These are phyloP conservation scores for Lolium perenne DNA, from an alignment of 176 grass and related monocot genomes.

Conservation along the genomic window DNA sequence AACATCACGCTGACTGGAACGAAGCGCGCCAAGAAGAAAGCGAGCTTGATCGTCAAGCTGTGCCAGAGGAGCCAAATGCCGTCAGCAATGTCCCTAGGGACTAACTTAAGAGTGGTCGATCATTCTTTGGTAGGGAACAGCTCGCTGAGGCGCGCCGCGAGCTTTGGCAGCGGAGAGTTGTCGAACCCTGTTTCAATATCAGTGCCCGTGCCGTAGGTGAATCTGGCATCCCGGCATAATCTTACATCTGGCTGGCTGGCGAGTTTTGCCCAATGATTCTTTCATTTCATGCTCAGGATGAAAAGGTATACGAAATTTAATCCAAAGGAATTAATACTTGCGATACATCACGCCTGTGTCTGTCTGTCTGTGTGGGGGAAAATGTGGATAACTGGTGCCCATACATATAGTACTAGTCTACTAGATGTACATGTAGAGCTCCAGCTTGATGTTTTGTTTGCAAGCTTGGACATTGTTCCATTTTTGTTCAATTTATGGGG, in stretches of 20 bases:
- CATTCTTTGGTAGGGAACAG: conserved; percentile 62
- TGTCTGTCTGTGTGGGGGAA: background rate
- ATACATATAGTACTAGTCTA: conserved; percentile 31
- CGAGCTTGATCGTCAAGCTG: conserved; percentile 75
- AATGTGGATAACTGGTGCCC: conserved; percentile 59
- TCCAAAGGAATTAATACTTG: conserved; percentile 54
- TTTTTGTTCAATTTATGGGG: conserved; percentile 31
- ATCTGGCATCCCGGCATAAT: conserved; percentile 32
- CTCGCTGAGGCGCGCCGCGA: conserved; percentile 48
- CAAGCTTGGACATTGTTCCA: conserved; percentile 44
- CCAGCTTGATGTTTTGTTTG: conserved; percentile 50
- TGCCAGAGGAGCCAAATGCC: conserved; percentile 69
- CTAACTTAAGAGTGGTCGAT: conserved; percentile 54
- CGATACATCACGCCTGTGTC: conserved; percentile 18
- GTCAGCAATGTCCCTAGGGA: conserved; percentile 51
- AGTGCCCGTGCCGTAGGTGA: conserved; percentile 72
- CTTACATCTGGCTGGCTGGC: conserved; percentile 35
- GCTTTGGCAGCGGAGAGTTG: conserved; percentile 68
- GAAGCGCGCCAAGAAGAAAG: conserved; percentile 92
- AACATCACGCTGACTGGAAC: conserved; percentile 70
- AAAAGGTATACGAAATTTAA: conserved; percentile 63
- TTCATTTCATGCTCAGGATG: conserved; percentile 61
- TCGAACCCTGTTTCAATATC: conserved; percentile 69
- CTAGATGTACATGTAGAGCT: conserved; percentile 41
- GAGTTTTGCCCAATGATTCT: conserved; percentile 61